A percentile compares a stretch with the other conserved stretches of the same genome.
phyloP scores from a whole-genome alignment of 2,329 filamentous ascomycete species.

The Kalaharituber pfeilii region DNA sequence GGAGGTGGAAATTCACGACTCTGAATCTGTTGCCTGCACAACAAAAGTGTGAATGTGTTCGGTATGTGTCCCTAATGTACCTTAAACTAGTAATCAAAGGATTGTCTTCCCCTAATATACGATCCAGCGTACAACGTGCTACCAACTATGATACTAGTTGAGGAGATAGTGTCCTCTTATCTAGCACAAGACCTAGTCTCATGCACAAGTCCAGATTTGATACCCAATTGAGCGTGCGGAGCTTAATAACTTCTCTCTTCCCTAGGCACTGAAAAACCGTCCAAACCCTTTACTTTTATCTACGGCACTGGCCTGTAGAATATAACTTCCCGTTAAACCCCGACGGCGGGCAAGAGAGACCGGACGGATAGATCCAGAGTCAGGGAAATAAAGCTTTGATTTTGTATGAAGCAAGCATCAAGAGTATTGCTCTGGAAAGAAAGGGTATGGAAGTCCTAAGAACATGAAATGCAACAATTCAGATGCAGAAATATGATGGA shows the following conservation, averaged over 20 bases:
- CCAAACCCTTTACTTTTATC: slow-evolving; percentile 29
- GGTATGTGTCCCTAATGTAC: slow-evolving; percentile 22
- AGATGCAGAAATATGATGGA: slow-evolving; percentile 33
- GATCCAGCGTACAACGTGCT: no score
- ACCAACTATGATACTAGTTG: no score
- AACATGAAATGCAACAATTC: slow-evolving; percentile 37
- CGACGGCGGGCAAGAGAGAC: slow-evolving; percentile 32
- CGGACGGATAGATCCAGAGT: slow-evolving; percentile 31
- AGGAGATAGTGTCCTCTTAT: not conserved
- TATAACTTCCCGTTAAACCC: slow-evolving; percentile 16
- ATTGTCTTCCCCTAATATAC: not conserved
- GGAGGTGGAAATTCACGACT: slow-evolving; percentile 31
- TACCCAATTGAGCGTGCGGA: slow-evolving; percentile 31
- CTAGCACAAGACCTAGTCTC: not conserved
- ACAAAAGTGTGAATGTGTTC: slow-evolving; percentile 26
- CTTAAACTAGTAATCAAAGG: not conserved
- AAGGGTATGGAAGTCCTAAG: slow-evolving; percentile 32
- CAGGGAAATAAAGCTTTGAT: slow-evolving; percentile 35
- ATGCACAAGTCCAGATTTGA: slow-evolving; percentile 28
- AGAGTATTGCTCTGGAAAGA: slow-evolving; percentile 24
- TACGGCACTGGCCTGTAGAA: slow-evolving; percentile 35
- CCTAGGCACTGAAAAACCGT: slow-evolving; percentile 24
- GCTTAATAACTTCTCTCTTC: slow-evolving; percentile 27
- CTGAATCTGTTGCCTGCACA: slow-evolving; percentile 29
- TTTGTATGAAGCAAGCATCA: slow-evolving; percentile 29